Evolutionary conservation across 345 rosid genomes (phyloP), one percentile per base, ranked within the genome.

Genomic region (Triadica sebifera): DNA sequence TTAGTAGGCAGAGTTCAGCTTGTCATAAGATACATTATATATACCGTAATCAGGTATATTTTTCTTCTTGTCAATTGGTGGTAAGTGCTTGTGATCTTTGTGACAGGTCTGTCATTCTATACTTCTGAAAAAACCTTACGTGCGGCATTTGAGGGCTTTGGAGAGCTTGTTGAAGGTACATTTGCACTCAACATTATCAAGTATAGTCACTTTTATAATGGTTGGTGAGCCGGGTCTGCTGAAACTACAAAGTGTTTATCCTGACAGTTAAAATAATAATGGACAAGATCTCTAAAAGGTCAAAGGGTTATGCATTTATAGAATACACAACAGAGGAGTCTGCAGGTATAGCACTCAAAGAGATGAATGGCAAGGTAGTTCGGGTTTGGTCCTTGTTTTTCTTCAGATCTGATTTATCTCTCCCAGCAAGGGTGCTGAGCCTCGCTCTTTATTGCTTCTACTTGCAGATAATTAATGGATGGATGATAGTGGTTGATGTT

Each of bases 401-500:
- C 12, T 53, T 62, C 41, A 73, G 49, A 16, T 68, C 4, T 51
- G 12, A 24, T 62, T 60, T 53, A 67, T 25, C 41, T 71, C 47
- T 8, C n/a, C 34, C 2, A 1, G 1, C 34, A 29, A 67, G 61
- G 55, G 67, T 38, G 47, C 43, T 81, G 71, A 72, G 39, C 65
- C 53, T 25, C 24, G 72, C 72, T 77, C 9, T 47, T 71, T 8
- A 0, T 55, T 65, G 49, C n/a, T 70, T n/a, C 11, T 74, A 56
- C 57, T 64, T 51, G 77, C 88, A 94, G 97, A 94, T 94, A 85
- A 94, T 94, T 24, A 94, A 94, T 71, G 98, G 98, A 45, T 94
- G 98, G 98, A 88, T 94, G 98, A 94, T 94, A 75, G 91, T 91
- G 50, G 98, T 94, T 37, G 98, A 94, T 80, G 96, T 92, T 61